Percentiles rank a stretch among this genome's conserved stretches.
Conservation (phyloP, 1,284 basidiomycete species). For the Cutaneotrichosporon sp. region DNA sequence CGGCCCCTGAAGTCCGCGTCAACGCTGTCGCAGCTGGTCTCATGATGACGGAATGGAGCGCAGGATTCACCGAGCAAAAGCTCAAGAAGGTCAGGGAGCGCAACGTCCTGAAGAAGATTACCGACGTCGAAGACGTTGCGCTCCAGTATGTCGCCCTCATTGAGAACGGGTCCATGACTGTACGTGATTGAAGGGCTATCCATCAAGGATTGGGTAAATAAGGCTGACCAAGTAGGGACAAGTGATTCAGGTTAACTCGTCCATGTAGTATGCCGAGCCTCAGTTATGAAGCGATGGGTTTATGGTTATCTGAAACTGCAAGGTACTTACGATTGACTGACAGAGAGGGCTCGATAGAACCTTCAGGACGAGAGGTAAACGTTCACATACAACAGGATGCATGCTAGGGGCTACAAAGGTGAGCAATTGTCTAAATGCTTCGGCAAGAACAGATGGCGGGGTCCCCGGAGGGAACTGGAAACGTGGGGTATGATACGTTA, state of each 20-base stretch:
- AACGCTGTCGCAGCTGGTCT: constrained; percentile 25
- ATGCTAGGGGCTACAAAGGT: too few relatives aligned
- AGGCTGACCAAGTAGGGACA: background rate
- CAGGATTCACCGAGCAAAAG: constrained; percentile 19
- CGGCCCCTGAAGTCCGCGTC: constrained; percentile 21
- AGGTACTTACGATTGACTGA: too few relatives aligned
- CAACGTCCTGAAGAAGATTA: constrained; percentile 13
- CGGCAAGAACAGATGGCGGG: too few relatives aligned
- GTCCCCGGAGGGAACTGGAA: too few relatives aligned
- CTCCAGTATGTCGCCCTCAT: constrained; percentile 4
- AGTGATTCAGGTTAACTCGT: constrained; percentile 3
- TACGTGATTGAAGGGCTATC: background rate
- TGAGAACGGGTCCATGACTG: constrained; percentile 5
- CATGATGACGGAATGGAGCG: constrained; percentile 26
- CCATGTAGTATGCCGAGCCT: constrained; percentile 3
- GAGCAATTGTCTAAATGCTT: too few relatives aligned
- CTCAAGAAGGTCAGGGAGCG: constrained; percentile 10
- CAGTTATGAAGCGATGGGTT: too few relatives aligned
- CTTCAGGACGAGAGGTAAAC: too few relatives aligned
- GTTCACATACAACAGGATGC: too few relatives aligned
- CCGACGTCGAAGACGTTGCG: constrained; percentile 15
- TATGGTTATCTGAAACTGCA: too few relatives aligned
- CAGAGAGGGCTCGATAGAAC: too few relatives aligned
- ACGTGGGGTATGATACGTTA: too few relatives aligned
- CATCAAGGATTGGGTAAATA: background rate